These are phyloP conservation scores for Spencermartinsiella europaea DNA, from an alignment of 805 yeast genomes.

Conservation along the genomic window DNA sequence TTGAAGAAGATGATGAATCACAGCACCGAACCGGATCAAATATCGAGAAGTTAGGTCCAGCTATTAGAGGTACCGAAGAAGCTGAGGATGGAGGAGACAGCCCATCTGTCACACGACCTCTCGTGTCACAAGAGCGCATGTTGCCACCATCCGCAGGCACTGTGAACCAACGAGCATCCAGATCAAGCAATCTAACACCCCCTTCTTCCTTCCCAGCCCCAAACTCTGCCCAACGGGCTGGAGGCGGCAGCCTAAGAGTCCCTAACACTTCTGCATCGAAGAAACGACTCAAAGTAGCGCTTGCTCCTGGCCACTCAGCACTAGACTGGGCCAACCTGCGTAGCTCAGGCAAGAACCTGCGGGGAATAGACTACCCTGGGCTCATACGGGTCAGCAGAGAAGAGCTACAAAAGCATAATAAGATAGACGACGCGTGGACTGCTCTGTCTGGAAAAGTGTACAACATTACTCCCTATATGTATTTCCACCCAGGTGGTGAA, in stretches of 20 bases:
- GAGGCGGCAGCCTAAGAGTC: slow-evolving; percentile 1
- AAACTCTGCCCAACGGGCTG: slow-evolving; percentile 15
- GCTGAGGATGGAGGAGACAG: too few species aligned
- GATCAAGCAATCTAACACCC: too few species aligned
- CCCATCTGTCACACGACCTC: too few species aligned
- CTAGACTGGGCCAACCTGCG: slow-evolving; percentile 76
- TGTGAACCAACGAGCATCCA: too few species aligned
- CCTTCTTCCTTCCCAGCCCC: slow-evolving; percentile 3
- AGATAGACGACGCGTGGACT: slow-evolving; percentile 78
- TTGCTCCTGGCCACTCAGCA: slow-evolving; percentile 79
- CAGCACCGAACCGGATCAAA: too few species aligned
- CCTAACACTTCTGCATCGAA: slow-evolving; percentile 2
- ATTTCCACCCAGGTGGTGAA: slow-evolving; percentile 92
- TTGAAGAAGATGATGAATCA: too few species aligned
- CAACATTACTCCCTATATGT: slow-evolving; percentile 76
- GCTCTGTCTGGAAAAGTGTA: slow-evolving; percentile 74
- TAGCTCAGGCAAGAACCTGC: slow-evolving; percentile 42
- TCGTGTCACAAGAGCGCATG: too few species aligned
- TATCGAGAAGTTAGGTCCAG: too few species aligned
- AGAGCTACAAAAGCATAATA: slow-evolving; percentile 55
- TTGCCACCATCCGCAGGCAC: too few species aligned
- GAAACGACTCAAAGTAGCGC: slow-evolving; percentile 49
- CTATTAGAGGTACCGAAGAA: too few species aligned
- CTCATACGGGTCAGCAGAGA: slow-evolving; percentile 39
- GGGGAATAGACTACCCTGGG: slow-evolving; percentile 31